A percentile compares a stretch with the other conserved stretches of the same genome.
phyloP scores from a whole-genome alignment of 2,329 filamentous ascomycete genomes.

The Sarocladium brachiariae region DNA sequence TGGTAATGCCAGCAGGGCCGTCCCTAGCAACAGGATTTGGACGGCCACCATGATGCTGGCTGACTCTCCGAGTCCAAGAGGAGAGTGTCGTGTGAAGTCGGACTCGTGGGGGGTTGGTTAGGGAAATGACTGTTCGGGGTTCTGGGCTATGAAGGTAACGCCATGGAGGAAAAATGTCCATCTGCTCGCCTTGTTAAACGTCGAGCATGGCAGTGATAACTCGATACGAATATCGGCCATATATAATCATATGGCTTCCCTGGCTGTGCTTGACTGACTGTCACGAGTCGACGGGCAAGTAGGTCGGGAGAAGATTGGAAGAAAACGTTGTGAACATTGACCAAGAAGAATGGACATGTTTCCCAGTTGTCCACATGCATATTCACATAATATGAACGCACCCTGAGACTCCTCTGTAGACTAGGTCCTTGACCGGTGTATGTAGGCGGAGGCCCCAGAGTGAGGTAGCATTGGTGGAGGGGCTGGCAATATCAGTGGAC shows the following conservation, averaged over 20 bases:
- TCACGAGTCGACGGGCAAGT: background rate
- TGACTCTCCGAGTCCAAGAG: constrained; percentile 8
- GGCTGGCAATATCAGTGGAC: constrained; percentile 6
- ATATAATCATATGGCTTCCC: too few species aligned
- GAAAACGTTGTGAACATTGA: too few species aligned
- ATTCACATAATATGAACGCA: background rate
- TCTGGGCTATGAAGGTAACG: background rate
- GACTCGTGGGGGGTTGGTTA: constrained; percentile 3
- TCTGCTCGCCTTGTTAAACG: background rate
- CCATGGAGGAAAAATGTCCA: background rate
- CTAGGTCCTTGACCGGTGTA: background rate
- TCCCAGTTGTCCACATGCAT: too few species aligned
- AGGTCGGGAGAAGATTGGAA: too few species aligned
- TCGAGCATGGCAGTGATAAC: background rate
- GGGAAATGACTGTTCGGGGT: background rate
- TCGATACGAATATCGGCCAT: too few species aligned
- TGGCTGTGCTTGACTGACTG: too few species aligned
- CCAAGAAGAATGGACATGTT: too few species aligned
- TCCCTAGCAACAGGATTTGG: background rate
- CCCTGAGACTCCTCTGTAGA: background rate
- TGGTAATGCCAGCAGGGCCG: background rate
- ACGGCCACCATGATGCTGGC: background rate
- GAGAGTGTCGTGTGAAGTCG: constrained; percentile 2
- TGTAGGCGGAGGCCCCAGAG: background rate
- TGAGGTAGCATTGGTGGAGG: constrained; percentile 6